Evolutionary conservation across 192 early-diverging fungal species (phyloP), one percentile per base, ranked within the genome.

Genomic region (Thoreauomyces humboldtii): DNA sequence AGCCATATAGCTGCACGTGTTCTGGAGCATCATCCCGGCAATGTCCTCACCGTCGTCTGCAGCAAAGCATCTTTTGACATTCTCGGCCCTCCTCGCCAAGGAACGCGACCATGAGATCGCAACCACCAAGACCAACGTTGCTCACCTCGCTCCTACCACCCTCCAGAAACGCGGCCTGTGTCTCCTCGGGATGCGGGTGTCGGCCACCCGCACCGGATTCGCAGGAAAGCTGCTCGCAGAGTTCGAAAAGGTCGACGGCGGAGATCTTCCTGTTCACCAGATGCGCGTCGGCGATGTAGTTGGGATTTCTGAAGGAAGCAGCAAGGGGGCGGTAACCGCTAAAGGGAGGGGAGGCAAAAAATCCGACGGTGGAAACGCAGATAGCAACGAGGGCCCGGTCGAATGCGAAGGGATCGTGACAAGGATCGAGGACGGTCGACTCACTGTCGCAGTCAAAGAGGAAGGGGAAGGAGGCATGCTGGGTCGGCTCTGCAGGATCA

Each of bases 361-460:
- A 42, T 7, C 9, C 5, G 35, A 56, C 12, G 32, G 43, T 17
- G 42, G 33, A 2, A 29, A 22, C 41, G 31, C 19, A 19, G 32
- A 21, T 7, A 29, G 19, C 3, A 37, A 48, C 0, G 32, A 69
- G 22, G 51, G 36, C n/a, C 12, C 48, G 42, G 59, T 15, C 4
- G 35, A 12, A 33, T 14, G 21, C n/a, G 36, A 28, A 4, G 61
- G 54, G 22, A 42, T 57, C 17, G 21, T 48, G 2, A 38, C 32
- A 24, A 22, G 15, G 21, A 32, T 63, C 21, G 69, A 46, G 29
- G 61, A 56, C 28, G 12, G 27, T n/a, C 41, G 61, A 28, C 76
- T 92, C 6, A 83, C 81, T 0, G 69, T 92, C 2, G 87, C 87
- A 0, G 59, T 91, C 47, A 77, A 86, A 19, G 79, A 82, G 31